Base-by-base conservation (phyloP, 1,284 basidiomycete genomes). In the Puccinia hordei region DNA sequence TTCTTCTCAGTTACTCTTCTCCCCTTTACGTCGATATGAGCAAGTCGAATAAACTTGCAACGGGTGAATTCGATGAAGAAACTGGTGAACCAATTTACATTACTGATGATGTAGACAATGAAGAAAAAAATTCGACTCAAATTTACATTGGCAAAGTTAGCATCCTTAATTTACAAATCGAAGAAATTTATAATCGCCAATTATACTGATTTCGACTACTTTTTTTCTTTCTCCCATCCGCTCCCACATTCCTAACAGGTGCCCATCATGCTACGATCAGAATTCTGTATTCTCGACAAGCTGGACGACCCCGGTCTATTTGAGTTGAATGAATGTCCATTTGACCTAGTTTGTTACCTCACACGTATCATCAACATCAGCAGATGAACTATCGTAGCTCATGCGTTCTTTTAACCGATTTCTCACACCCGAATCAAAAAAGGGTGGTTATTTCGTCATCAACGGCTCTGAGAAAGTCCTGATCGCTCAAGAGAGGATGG, bases 381-480 rank as follows among this genome's bases (percentile, higher is more conserved):
- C 5, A n/a, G 35, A 66, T 30, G n/a, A n/a, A n/a, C n/a, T 65
- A 19, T 10, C 24, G 44, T 66, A 46, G 24, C 46, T 71, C 49
- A 69, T 69, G 41, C 41, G 2, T 66, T 35, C 44, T 66, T 66
- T 27, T 66, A n/a, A n/a, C n/a, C n/a, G n/a, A n/a, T 15, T 55
- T 55, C 17, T 27, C 24, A n/a, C 24, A 6, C 24, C 24, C 61
- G 24, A 53, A 38, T 17, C n/a, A 27, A 68, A 72, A n/a, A 84
- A 94, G 78, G 96, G 96, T 86, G 96, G 96, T 81, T 99, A 99
- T 87, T 99, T 99, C 86, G 94, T 99, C 86, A 98, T 99, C 88
- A 99, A 98, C 84, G 96, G 96, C 38, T 99, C 97, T 0, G 96
- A 99, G 87, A 99, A 99, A 87, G 96, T 99, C 38, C 89, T 99